These are phyloP conservation scores for Avena sativa DNA, from an alignment of 176 grass and related monocot species.

Conservation along the genomic window DNA sequence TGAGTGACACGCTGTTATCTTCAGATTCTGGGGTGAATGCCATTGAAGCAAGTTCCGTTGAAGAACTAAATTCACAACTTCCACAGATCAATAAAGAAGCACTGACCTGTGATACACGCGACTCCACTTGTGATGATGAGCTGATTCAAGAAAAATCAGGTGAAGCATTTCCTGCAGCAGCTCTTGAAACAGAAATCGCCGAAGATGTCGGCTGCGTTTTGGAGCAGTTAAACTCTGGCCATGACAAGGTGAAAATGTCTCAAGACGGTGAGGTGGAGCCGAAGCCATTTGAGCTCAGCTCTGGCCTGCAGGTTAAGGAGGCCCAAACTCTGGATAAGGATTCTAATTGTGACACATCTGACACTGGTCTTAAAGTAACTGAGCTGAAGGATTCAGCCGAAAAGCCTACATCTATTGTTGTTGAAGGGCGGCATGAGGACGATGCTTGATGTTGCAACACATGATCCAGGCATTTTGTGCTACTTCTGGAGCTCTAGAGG, in stretches of 20 bases:
- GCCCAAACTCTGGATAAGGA: slow-evolving; percentile 3
- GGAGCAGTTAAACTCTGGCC: neutral
- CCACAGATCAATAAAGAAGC: slow-evolving; percentile 30
- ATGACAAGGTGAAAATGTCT: neutral
- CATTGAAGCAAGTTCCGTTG: slow-evolving; percentile 41
- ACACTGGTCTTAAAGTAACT: neutral
- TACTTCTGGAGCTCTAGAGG: neutral
- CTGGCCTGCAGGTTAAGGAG: neutral
- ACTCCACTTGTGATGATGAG: neutral
- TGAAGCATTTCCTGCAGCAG: slow-evolving; percentile 16
- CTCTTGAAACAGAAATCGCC: slow-evolving; percentile 25
- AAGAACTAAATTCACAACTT: slow-evolving; percentile 39
- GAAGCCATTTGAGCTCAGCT: neutral
- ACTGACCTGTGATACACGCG: neutral
- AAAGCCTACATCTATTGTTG: neutral
- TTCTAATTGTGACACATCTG: neutral
- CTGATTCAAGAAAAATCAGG: slow-evolving; percentile 28
- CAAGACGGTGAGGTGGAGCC: slow-evolving; percentile 9
- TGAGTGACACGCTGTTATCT: neutral
- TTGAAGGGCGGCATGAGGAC: neutral
- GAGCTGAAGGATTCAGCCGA: neutral
- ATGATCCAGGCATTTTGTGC: neutral
- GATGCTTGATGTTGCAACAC: neutral
- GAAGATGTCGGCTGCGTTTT: slow-evolving; percentile 21
- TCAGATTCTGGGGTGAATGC: neutral